Base-by-base conservation (phyloP, 2,329 filamentous ascomycete species). In the Scolecobasidium constrictum region DNA sequence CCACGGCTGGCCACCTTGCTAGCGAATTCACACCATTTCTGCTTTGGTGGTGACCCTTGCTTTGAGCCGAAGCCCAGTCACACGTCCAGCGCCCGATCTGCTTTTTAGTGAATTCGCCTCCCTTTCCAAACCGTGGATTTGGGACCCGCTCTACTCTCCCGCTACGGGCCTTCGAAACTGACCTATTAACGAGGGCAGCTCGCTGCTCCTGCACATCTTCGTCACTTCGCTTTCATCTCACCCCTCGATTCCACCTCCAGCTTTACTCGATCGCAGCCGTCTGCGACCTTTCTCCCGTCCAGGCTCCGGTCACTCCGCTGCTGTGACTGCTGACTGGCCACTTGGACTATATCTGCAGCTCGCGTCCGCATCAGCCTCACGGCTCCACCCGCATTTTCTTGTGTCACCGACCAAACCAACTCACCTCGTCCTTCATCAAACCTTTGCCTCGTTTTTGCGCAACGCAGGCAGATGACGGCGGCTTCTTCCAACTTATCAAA, bases 401-500 rank as follows among this genome's bases (percentile, higher is more conserved):
- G 43, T 42, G 31, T 11, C 33, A 48, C 46, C 42, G 44, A 44
- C 47, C 40, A 38, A 43, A 43, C 40, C 51, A n/a, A 43, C 35
- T 16, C 35, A 21, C 22, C 26, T 28, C 18, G 11, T 20, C 23
- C 22, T 20, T 16, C n/a, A n/a, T n/a, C n/a, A n/a, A n/a, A 35
- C 26, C 22, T 21, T 19, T 22, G 19, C 6, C 40, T 37, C 17
- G 19, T 1, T 20, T 4, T 42, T 33, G 40, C 40, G 36, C 40
- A 42, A 36, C 40, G 33, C 23, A 36, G 19, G 28, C 17, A 22
- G 16, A 46, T 40, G 44, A 35, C 20, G 9, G 28, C 26, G 6
- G 41, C 44, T 3, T 21, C 26, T 41, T 34, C 13, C 12, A 31
- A 39, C 16, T 15, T 22, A 15, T n/a, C n/a, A 38, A 31, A 38